phyloP scores from a whole-genome alignment of 768 basidiomycete genomes.

The Boletus sp. region DNA sequence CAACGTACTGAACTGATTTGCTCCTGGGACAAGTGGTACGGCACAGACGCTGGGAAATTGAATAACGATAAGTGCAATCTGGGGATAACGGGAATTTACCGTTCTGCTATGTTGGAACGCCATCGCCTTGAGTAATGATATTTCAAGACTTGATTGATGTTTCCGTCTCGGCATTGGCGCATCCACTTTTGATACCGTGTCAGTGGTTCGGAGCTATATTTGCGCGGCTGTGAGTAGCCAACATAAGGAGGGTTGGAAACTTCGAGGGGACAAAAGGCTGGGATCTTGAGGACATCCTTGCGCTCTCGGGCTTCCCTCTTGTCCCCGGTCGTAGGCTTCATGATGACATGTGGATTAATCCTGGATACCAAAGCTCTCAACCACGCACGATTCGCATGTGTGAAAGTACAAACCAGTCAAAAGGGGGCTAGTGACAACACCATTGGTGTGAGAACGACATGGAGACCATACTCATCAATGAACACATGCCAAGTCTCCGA shows the following conservation, averaged over 20 bases:
- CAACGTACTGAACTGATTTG: conserved; percentile 49
- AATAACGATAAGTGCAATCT: background rate
- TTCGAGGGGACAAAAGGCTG: conserved; percentile 40
- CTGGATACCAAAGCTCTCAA: conserved; percentile 30
- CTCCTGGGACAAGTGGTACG: conserved; percentile 49
- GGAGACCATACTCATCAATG: conserved; percentile 5
- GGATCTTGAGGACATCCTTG: conserved; percentile 38
- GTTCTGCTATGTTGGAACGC: conserved; percentile 43
- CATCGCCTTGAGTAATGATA: conserved; percentile 58
- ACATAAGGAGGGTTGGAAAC: conserved; percentile 22
- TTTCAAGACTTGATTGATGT: conserved; percentile 33
- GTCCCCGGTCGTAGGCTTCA: conserved; percentile 34
- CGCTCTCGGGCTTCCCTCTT: conserved; percentile 36
- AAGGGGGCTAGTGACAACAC: conserved; percentile 45
- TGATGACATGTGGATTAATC: conserved; percentile 52
- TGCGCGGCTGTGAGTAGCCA: conserved; percentile 45
- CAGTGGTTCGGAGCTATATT: conserved; percentile 43
- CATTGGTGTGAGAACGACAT: conserved; percentile 2
- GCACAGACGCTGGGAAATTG: conserved; percentile 41
- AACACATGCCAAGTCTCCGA: conserved; percentile 60
- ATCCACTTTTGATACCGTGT: conserved; percentile 42
- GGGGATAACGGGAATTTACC: conserved; percentile 33
- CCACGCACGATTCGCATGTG: background rate
- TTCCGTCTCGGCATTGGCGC: conserved; percentile 25
- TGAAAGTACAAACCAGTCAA: conserved; percentile 55